Base-by-base conservation (phyloP, 73 alveolate genomes). In the Paramecium tetraurelia region DNA sequence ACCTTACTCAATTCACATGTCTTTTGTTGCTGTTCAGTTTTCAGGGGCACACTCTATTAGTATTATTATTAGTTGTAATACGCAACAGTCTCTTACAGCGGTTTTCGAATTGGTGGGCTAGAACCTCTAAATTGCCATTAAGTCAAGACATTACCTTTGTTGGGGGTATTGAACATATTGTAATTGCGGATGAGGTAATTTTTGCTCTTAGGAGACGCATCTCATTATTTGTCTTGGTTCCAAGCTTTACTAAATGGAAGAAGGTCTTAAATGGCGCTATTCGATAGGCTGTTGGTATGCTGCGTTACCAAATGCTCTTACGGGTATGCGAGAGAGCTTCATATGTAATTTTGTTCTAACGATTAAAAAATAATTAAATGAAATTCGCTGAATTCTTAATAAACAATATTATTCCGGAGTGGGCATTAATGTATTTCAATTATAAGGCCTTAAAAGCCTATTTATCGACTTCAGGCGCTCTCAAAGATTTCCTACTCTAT, bases 281-380 rank as follows among this genome's bases (percentile, higher is more conserved):
- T 63, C 84, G 21, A 63, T 16, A 40, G 86, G 63, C 18, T 35
- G 21, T 33, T 20, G 21, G 14, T 18, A 16, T 11, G 21, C 48
- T 11, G 77, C 90, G 43, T 80, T 80, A 7, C 90, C 90, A 43
- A 80, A 43, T 21, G 90, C 90, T 46, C 90, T 40, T 14, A 80
- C 72, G 14, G 90, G 90, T 20, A 43, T 29, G 2, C 76, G 44
- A 9, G 90, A 31, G 11, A 72, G 90, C 48, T 80, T 80, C 90
- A 80, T 80, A 53, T 18, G 33, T 53, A 53, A 53, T 18, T 53
- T 53, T 44, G n/a, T 80, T 80, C 24, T 80, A 80, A 80, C 90
- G 90, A 80, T 80, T 80, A 80, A 80, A 53, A 16, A 12, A 80
- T 36, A 16, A 36, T 16, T 72, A 72, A 43, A 80, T 80, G 90